Conservation (phyloP, 2,329 filamentous ascomycete genomes). For the Ilyonectria sp. region DNA sequence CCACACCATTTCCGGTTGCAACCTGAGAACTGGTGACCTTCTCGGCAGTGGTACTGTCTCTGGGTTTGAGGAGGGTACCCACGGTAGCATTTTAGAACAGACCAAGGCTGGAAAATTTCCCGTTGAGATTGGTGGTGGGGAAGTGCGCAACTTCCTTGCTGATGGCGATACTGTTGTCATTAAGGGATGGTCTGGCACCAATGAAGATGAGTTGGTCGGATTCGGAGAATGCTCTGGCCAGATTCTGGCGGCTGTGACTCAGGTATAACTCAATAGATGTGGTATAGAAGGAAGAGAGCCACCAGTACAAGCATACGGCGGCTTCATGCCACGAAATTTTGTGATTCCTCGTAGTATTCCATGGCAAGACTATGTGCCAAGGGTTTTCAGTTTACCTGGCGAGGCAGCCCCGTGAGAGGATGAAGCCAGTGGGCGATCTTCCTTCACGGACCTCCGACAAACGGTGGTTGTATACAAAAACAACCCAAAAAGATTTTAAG, state of each 20-base stretch:
- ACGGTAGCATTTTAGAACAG: constrained; percentile 81
- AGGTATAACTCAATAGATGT: constrained; percentile 17
- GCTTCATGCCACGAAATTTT: background rate
- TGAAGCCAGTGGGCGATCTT: too few species aligned
- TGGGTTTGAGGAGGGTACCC: constrained; percentile 73
- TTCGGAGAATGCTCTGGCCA: constrained; percentile 41
- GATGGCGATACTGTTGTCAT: constrained; percentile 42
- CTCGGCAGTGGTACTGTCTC: constrained; percentile 83
- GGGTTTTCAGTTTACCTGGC: background rate
- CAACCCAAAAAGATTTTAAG: too few species aligned
- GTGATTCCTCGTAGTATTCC: background rate
- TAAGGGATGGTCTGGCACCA: constrained; percentile 33
- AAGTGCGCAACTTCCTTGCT: constrained; percentile 51
- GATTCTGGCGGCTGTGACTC: constrained; percentile 16
- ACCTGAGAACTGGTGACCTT: constrained; percentile 80
- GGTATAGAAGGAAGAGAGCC: constrained; percentile 8
- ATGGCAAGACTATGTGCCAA: background rate
- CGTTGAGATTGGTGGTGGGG: constrained; percentile 75
- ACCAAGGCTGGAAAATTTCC: constrained; percentile 77
- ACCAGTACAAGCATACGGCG: background rate
- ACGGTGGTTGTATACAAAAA: too few species aligned
- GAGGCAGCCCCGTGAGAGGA: too few species aligned
- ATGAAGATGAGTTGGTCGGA: constrained; percentile 33
- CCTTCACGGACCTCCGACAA: too few species aligned
- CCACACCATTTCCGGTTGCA: constrained; percentile 83